A percentile compares a stretch with the other conserved stretches of the same genome.
Conservation (phyloP, 2,329 filamentous ascomycete genomes). For the Penicillium sp. region DNA sequence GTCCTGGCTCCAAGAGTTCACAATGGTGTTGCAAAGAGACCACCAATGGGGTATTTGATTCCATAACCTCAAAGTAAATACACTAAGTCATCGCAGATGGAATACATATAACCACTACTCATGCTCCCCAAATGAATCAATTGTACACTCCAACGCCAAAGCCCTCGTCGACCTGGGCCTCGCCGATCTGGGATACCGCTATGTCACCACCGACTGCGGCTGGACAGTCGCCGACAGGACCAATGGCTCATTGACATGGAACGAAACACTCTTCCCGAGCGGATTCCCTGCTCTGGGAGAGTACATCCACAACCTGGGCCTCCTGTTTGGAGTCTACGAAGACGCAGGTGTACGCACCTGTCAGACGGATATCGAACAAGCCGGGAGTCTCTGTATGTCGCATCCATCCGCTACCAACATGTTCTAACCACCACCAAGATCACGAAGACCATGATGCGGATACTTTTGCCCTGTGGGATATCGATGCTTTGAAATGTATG, state of each 20-base stretch:
- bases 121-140: slow-evolving; percentile 48
- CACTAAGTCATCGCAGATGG: slow-evolving; percentile 35
- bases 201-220: slow-evolving; percentile 57
- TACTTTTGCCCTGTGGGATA: slow-evolving; percentile 33
- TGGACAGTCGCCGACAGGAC: slow-evolving; percentile 46
- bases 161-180: slow-evolving; percentile 53
- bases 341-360: slow-evolving; percentile 44
- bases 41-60: slow-evolving; percentile 28
- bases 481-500: slow-evolving; percentile 50
- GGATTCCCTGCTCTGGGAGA: slow-evolving; percentile 41
- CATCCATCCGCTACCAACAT: not conserved
- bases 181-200: slow-evolving; percentile 51
- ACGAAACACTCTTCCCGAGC: slow-evolving; percentile 40
- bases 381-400: slow-evolving; percentile 36
- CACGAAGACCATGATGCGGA: slow-evolving; percentile 44
- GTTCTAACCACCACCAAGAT: slow-evolving; percentile 24
- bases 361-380: slow-evolving; percentile 27
- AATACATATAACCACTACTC: slow-evolving; percentile 57
- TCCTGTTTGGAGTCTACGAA: slow-evolving; percentile 46
- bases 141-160: slow-evolving; percentile 51
- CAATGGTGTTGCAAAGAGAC: slow-evolving; percentile 26
- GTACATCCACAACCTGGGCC: slow-evolving; percentile 39
- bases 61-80: too few relatives aligned
- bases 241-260: slow-evolving; percentile 42
- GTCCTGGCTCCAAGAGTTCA: slow-evolving; percentile 7